Evolutionary conservation across 306 rosid genomes (phyloP).

Genomic region (apple (Malus domestica)): ASM211411v1 NC_041798.1:36434001-36434500

Average conservation of each 20-base stretch:
- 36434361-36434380: background rate
- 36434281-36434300: background rate
- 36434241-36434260: background rate
- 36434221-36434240: background rate
- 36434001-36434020: too few species aligned
- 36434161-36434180: constrained; percentile 67
- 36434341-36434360: background rate
- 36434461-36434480: background rate
- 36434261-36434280: too few species aligned
- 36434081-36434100: background rate
- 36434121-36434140: constrained; percentile 46
- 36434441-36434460: background rate
- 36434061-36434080: too few species aligned
- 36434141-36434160: constrained; percentile 64
- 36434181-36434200: constrained; percentile 90
- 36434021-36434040: too few species aligned
- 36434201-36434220: constrained; percentile 48
- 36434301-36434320: constrained; percentile 32
- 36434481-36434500: constrained; percentile 12
- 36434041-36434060: background rate
- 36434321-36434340: background rate
- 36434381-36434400: background rate
- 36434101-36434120: constrained; percentile 16
- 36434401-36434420: background rate
- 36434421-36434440: constrained; percentile 16